phyloP scores from a whole-genome alignment of 1,284 basidiomycete genomes.

The Ustilago nuda region DNA sequence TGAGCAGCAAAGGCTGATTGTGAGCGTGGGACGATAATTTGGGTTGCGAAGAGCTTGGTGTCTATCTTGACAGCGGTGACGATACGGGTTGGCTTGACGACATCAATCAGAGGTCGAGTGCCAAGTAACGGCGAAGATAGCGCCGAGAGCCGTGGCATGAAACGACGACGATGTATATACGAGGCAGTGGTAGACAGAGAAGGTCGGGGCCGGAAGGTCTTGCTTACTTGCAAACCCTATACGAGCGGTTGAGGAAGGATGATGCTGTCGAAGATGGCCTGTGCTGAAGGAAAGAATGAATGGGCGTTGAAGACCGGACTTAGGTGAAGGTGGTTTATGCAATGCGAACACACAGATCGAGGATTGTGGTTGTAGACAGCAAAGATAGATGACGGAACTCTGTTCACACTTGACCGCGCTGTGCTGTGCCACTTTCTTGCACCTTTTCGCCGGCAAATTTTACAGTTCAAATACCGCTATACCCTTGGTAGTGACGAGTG shows the following conservation, averaged over 20 bases:
- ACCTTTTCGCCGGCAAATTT: background rate
- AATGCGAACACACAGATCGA: slow-evolving; percentile 25
- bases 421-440: slow-evolving; percentile 14
- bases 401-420: background rate
- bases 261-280: slow-evolving; percentile 11
- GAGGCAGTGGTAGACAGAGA: slow-evolving; percentile 5
- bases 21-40: background rate
- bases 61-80: background rate
- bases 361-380: background rate
- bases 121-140: slow-evolving; percentile 29
- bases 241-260: background rate
- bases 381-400: background rate
- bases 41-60: background rate
- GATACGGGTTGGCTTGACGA: background rate
- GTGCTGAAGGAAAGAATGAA: slow-evolving; percentile 15
- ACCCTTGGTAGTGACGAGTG: slow-evolving; percentile 10
- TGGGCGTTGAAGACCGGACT: slow-evolving; percentile 11
- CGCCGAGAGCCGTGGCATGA: slow-evolving; percentile 39
- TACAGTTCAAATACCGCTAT: slow-evolving; percentile 3
- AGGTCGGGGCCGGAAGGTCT: background rate
- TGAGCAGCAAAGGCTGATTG: slow-evolving; percentile 4
- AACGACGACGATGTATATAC: slow-evolving; percentile 6
- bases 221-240: background rate
- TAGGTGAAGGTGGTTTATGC: slow-evolving; percentile 1
- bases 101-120: background rate